phyloP scores from a whole-genome alignment of 305 asterid species.

The Fraxinus floribunda region DNA sequence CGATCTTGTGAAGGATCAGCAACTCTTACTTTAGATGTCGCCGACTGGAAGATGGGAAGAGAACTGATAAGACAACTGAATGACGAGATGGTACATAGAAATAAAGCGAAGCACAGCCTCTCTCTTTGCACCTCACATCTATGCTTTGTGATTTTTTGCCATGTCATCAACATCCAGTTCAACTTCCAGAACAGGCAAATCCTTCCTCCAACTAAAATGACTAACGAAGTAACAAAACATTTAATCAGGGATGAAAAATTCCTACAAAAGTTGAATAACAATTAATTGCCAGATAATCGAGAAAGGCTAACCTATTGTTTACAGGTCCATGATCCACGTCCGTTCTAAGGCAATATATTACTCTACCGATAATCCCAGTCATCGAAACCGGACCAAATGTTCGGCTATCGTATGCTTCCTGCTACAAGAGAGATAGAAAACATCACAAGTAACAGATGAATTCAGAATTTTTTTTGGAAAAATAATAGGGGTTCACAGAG shows the following conservation, averaged over 20 bases:
- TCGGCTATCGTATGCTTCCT: slow-evolving; percentile 87
- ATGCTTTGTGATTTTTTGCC: slow-evolving; percentile 65
- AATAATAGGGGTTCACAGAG: not conserved
- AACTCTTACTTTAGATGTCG: not conserved
- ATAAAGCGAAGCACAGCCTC: slow-evolving; percentile 6
- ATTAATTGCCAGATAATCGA: not conserved
- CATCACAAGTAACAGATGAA: not conserved
- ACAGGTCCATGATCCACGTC: slow-evolving; percentile 91
- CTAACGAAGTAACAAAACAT: slow-evolving; percentile 32
- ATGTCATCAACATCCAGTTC: slow-evolving; percentile 85
- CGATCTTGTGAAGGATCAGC: not conserved
- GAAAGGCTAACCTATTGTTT: slow-evolving; percentile 57
- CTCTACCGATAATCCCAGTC: slow-evolving; percentile 69
- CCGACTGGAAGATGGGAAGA: not conserved
- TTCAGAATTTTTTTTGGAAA: not conserved
- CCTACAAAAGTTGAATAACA: not conserved
- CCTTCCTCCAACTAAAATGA: slow-evolving; percentile 41
- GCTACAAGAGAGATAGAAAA: slow-evolving; percentile 28
- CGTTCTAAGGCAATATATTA: slow-evolving; percentile 67
- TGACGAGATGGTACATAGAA: not conserved
- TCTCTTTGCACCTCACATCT: slow-evolving; percentile 21
- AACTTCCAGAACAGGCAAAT: slow-evolving; percentile 67
- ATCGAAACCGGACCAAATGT: slow-evolving; percentile 74
- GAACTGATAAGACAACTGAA: slow-evolving; percentile 18
- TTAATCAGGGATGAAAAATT: not conserved